These are phyloP conservation scores for Haplographium delicatum DNA, from an alignment of 495 filamentous ascomycete species.

Conservation along the genomic window DNA sequence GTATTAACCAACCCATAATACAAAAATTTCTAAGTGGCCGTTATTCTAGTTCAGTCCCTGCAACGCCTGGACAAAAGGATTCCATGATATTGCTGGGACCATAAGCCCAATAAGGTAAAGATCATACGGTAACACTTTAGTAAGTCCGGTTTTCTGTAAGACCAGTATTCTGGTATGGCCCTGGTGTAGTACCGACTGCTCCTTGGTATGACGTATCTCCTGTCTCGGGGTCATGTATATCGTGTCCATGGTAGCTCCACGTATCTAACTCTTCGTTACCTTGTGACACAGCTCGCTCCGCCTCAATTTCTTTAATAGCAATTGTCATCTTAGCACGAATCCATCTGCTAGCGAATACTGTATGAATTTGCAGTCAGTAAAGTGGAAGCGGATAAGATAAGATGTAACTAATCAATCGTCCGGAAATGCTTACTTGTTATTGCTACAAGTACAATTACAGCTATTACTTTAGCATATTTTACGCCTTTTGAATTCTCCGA, in stretches of 20 bases:
- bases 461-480: conserved; percentile 8
- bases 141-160: too few relatives aligned
- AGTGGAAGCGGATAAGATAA: neutral
- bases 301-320: conserved; percentile 6
- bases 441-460: conserved; percentile 3
- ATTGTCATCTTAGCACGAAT: conserved; percentile 8
- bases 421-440: conserved; percentile 8
- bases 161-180: neutral
- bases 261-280: neutral
- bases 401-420: too few relatives aligned
- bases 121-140: too few relatives aligned
- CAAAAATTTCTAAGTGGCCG: too few relatives aligned
- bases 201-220: conserved; percentile 7
- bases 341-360: conserved; percentile 7
- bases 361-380: neutral
- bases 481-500: conserved; percentile 2
- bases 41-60: too few relatives aligned
- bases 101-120: too few relatives aligned
- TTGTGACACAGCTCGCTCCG: neutral
- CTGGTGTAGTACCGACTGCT: neutral
- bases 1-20: too few relatives aligned
- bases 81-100: too few relatives aligned
- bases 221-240: neutral
- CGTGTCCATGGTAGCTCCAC: too few relatives aligned
- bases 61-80: too few relatives aligned